Base-by-base conservation (phyloP, 2,329 filamentous ascomycete species). In the Sclerotinia glacialis region DNA sequence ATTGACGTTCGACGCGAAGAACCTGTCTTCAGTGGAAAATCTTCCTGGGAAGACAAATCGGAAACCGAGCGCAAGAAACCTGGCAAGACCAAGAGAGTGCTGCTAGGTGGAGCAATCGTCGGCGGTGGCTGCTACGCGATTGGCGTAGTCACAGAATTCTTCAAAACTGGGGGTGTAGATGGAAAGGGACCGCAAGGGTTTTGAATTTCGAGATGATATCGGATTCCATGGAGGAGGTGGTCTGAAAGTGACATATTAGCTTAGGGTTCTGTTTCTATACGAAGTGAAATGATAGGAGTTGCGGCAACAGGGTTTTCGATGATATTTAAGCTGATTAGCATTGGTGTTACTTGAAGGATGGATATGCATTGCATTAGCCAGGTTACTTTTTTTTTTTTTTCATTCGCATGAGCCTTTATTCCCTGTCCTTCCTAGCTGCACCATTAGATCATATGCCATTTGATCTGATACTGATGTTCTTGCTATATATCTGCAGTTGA, bases 81-180 rank as follows among this genome's bases (percentile, higher is more conserved):
- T 67, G 74, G 78, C 28, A 67, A 82, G 1, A 79, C 78, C 0
- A 84, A 81, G 72, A 83, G 82, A 69, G 71, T 86, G 9, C n/a
- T 65, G 8, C 26, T 86, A 0, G 84, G 85, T 0, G 85, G 85
- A 2, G 79, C 79, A 0, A 85, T 82, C 76, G 78, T 86, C 1
- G 84, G 81, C 0, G 85, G 82, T 1, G 77, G 83, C 2, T 82
- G 83, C 1, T 90, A 89, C 72, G 82, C 81, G 1, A 77, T 85
- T 26, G 86, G 86, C 11, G 81, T 86, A 18, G 78, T 86, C n/a
- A 79, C 79, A 1, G 86, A 89, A 71, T 85, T 83, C 65, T 82
- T 87, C 67, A 80, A 78, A 53, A 84, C 80, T 0, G 81, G 82
- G 0, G 82, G 81, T 4, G 40, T 70, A 11, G 79, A 82, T 67